A percentile compares a stretch with the other conserved stretches of the same genome.
Evolutionary conservation across 2,329 filamentous ascomycete species (phyloP).

Genomic region (Ilyonectria robusta): DNA sequence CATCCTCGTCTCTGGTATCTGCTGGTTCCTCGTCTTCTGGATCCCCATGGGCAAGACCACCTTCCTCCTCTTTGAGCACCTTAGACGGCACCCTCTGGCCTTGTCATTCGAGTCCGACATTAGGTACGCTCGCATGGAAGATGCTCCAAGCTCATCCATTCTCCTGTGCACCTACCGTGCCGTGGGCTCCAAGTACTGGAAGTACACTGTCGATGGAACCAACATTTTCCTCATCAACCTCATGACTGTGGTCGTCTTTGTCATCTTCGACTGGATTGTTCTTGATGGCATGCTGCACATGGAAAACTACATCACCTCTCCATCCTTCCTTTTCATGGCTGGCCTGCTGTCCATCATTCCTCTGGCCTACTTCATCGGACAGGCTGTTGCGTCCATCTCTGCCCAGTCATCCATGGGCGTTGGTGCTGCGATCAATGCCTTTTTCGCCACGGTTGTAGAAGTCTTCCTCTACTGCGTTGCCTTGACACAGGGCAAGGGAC

Average conservation of each 20-base stretch:
- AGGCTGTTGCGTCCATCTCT: constrained; percentile 97
- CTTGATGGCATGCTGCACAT: constrained; percentile 78
- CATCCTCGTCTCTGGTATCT: constrained; percentile 87
- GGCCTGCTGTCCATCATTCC: constrained; percentile 94
- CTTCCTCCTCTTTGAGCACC: constrained; percentile 88
- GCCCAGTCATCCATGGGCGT: constrained; percentile 99
- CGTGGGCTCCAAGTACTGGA: constrained; percentile 96
- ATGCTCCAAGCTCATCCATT: constrained; percentile 85
- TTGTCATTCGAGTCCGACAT: constrained; percentile 93
- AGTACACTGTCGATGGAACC: constrained; percentile 97
- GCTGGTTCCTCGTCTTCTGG: constrained; percentile 97
- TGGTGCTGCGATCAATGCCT: constrained; percentile 96
- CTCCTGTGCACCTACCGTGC: constrained; percentile 97
- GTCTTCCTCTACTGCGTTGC: constrained; percentile 98
- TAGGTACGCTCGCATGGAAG: constrained; percentile 78
- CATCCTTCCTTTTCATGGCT: constrained; percentile 87
- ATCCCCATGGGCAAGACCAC: constrained; percentile 99
- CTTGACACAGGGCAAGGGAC: constrained; percentile 90
- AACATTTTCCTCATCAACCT: constrained; percentile 99
- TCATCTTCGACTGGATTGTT: constrained; percentile 93
- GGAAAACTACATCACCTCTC: constrained; percentile 81
- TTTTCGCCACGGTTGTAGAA: constrained; percentile 97
- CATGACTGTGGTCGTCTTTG: constrained; percentile 92
- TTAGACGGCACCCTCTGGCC: constrained; percentile 92
- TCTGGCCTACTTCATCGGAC: constrained; percentile 97